Evolutionary conservation across 2,329 filamentous ascomycete genomes (phyloP), one percentile per base, ranked within the genome.

Genomic region (Oidium heveae): DNA sequence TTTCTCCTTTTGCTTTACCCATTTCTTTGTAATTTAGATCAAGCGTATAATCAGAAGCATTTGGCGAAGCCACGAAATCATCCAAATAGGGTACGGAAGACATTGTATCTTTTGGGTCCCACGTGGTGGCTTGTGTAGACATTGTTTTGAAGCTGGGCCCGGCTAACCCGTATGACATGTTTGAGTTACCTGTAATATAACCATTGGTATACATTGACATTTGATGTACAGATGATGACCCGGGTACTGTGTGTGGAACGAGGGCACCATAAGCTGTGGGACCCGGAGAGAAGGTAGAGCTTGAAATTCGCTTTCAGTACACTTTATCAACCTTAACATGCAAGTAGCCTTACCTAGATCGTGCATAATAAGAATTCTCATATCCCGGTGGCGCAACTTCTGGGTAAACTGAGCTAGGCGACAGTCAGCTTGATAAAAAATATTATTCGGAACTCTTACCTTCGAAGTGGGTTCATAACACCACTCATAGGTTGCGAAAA

Each of bases 21-120:
- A 67, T 61, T 46, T 67, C 66, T 49, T 69, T 68, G 34, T 63
- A 63, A 53, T 69, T 68, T 60, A 73, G 72, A 54, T 81, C 77
- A 59, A 75, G 64, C 6, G 73, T 73, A 61, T 76, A 76, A 59
- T 81, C 78, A n/a, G 75, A 77, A 8, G 77, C 63, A 63, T 72
- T 75, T 32, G 76, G 73, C 18, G 77, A 79, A 41, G 71, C 18
- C 32, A 41, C 69, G 58, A 76, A 64, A 52, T 66, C 64, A 58
- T 65, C 63, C 57, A 62, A 51, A 56, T 66, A 65, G 37, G 55
- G 56, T 56, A 65, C 64, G 7, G 64, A 63, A 28, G 65, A 65
- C 53, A 62, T 55, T 54, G 63, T 62, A 52, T 62, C 64, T 61
- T 63, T 59, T 56, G 62, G 57, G 47, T 65, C 64, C 63, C 63